Conservation (phyloP, 345 rosid species). For the Citrus inodora region DNA sequence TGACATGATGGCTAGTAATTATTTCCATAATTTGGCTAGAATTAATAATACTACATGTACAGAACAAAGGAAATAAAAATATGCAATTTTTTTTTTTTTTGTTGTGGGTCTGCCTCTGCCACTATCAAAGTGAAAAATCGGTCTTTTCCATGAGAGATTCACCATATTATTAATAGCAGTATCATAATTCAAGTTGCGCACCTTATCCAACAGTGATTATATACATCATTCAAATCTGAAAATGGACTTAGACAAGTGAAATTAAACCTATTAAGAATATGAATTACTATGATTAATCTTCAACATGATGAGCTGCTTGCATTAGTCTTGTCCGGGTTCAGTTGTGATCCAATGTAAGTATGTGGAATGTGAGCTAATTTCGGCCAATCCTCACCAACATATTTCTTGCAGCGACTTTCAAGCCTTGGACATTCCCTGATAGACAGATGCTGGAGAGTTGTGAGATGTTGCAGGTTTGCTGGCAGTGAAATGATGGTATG, state of each 20-base stretch:
- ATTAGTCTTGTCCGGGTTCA: not conserved
- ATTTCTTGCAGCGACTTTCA: not conserved
- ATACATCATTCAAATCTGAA: not conserved
- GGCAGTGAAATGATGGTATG: not conserved
- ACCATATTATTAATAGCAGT: too few species aligned
- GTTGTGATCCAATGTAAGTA: not conserved
- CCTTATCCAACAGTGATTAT: not conserved
- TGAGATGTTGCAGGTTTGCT: not conserved
- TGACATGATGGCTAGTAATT: not conserved
- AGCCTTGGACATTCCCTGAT: constrained; percentile 13
- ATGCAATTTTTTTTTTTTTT: not conserved
- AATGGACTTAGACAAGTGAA: not conserved
- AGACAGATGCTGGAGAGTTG: constrained; percentile 3
- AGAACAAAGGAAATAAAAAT: not conserved
- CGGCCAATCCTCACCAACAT: constrained; percentile 2
- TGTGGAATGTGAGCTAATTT: constrained; percentile 4
- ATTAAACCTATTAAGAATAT: not conserved
- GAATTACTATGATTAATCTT: not conserved
- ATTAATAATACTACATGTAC: not conserved
- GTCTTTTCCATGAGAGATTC: not conserved
- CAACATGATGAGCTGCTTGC: constrained; percentile 11
- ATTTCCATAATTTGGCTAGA: not conserved
- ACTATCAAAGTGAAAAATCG: not conserved
- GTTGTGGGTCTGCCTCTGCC: not conserved
- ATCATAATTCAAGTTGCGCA: not conserved